Evolutionary conservation across 768 basidiomycete genomes (phyloP).

Genomic region (Boletales sp.): DNA sequence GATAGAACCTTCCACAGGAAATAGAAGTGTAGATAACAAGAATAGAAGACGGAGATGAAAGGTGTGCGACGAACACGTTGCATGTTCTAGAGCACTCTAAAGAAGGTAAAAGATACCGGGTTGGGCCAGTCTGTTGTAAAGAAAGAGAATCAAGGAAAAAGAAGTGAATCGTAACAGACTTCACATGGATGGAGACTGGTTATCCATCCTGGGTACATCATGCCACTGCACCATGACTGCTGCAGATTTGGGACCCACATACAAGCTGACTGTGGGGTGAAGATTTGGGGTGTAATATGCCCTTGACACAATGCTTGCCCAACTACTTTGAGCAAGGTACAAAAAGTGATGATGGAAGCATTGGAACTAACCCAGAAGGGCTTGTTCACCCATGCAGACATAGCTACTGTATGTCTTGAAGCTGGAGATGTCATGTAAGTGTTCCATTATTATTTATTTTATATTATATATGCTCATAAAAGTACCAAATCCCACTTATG

Average conservation of each 20-base stretch:
- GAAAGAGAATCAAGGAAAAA: no score
- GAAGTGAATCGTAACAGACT: no score
- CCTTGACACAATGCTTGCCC: background rate
- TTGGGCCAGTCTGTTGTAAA: no score
- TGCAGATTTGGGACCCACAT: background rate
- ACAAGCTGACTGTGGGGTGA: background rate
- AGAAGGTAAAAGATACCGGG: no score
- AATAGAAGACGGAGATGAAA: no score
- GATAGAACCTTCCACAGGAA: no score
- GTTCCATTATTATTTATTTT: background rate
- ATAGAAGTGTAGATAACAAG: no score
- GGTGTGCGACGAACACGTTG: no score
- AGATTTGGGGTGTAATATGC: background rate
- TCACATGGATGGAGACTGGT: constrained; percentile 2
- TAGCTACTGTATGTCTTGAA: background rate
- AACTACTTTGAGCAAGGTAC: background rate
- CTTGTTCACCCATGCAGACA: background rate
- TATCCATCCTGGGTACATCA: constrained; percentile 1
- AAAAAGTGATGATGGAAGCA: background rate
- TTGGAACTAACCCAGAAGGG: background rate
- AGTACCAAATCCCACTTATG: no score
- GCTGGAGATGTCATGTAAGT: background rate
- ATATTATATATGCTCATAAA: no score
- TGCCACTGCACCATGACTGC: background rate
- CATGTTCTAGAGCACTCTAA: no score